Evolutionary conservation across 768 basidiomycete genomes (phyloP).

Genomic region (Tylopilus felleus): DNA sequence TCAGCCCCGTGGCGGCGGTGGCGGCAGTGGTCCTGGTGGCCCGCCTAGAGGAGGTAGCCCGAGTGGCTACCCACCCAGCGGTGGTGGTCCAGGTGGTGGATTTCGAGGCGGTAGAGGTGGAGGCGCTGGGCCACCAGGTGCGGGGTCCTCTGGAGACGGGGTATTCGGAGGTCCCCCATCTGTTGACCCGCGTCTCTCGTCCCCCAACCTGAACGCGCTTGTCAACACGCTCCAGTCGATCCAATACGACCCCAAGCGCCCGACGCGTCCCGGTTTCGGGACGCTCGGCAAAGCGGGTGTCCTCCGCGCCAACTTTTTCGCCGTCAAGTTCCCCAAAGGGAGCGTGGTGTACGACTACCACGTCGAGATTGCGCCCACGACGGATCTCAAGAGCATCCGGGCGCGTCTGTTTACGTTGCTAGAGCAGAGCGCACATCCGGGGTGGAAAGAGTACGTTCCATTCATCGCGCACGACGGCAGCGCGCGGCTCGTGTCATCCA

Average conservation of each 20-base stretch:
- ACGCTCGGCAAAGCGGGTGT: constrained; percentile 37
- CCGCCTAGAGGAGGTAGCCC: constrained; percentile 1
- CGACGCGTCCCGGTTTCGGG: constrained; percentile 47
- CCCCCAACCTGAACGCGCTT: constrained; percentile 23
- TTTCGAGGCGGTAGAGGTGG: constrained; percentile 22
- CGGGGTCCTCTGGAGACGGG: constrained; percentile 23
- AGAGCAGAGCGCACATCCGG: constrained; percentile 34
- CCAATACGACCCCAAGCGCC: constrained; percentile 35
- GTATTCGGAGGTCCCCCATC: constrained; percentile 31
- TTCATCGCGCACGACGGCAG: constrained; percentile 41
- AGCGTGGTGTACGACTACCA: constrained; percentile 45
- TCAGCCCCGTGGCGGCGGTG: constrained; percentile 6
- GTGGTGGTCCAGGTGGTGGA: constrained; percentile 8
- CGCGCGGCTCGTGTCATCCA: constrained; percentile 41
- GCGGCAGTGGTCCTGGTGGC: neutral
- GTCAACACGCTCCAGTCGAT: constrained; percentile 30
- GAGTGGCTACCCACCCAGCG: constrained; percentile 2
- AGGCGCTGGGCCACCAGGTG: constrained; percentile 27
- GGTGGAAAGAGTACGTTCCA: constrained; percentile 36
- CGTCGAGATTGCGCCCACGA: constrained; percentile 35
- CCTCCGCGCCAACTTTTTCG: constrained; percentile 51
- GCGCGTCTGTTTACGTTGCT: constrained; percentile 42
- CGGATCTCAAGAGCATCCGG: constrained; percentile 36
- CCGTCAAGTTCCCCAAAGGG: constrained; percentile 38
- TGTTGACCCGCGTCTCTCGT: constrained; percentile 34